Conservation (phyloP, 2,329 filamentous ascomycete species). For the Didymella sp. region DNA sequence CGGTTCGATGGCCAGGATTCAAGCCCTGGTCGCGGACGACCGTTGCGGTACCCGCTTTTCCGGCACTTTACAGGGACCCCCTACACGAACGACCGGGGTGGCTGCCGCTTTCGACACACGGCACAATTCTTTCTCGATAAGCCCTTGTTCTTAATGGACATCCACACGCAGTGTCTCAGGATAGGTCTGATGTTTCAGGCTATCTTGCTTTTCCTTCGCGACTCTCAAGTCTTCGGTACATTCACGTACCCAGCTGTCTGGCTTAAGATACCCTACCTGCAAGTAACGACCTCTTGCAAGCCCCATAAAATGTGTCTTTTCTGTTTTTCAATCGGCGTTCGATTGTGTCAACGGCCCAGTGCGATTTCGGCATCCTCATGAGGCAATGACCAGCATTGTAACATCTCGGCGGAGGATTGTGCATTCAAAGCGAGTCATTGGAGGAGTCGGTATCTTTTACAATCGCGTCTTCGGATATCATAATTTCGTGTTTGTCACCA, state of each 20-base stretch:
- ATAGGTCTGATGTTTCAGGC: slow-evolving; percentile 36
- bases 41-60: slow-evolving; percentile 43
- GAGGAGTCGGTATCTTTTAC: slow-evolving; percentile 2
- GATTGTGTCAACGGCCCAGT: background rate
- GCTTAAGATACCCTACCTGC: slow-evolving; percentile 17
- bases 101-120: slow-evolving; percentile 37
- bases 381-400: slow-evolving; percentile 11
- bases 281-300: slow-evolving; percentile 17
- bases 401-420: slow-evolving; percentile 9
- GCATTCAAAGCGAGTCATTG: slow-evolving; percentile 17
- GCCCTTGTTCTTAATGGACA: slow-evolving; percentile 33
- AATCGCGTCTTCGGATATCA: slow-evolving; percentile 10
- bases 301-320: slow-evolving; percentile 4
- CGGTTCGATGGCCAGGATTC: slow-evolving; percentile 24
- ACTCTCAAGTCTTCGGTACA: slow-evolving; percentile 7
- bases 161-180: slow-evolving; percentile 11
- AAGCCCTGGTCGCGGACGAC: slow-evolving; percentile 37
- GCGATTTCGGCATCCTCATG: slow-evolving; percentile 8
- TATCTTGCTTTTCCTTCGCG: slow-evolving; percentile 10
- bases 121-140: slow-evolving; percentile 30
- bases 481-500: slow-evolving; percentile 11
- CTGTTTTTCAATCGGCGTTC: slow-evolving; percentile 4
- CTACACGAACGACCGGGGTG: slow-evolving; percentile 42
- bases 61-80: slow-evolving; percentile 44
- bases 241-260: slow-evolving; percentile 3